Base-by-base conservation (phyloP, 306 rosid genomes). In the Medicago truncatula region DNA sequence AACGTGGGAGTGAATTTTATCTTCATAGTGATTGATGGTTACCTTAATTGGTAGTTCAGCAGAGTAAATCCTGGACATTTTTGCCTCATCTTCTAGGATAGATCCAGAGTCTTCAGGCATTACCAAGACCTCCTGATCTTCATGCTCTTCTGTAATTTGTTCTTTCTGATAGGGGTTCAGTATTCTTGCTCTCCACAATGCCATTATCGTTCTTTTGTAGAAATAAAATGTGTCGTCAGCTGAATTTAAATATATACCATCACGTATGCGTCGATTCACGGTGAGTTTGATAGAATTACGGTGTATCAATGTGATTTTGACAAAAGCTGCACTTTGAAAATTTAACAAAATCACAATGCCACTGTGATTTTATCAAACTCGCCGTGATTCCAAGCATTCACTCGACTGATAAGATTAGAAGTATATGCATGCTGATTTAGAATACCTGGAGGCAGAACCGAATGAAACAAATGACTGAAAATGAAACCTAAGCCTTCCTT, bases 391-490 rank as follows among this genome's bases (percentile, higher is more conserved):
- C 15, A n/a, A 56, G 2, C 3, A 18, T 56, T 14, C 31, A 44
- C 16, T 68, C 50, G 17, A 41, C 34, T 10, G 14, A 82, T 36
- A 41, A 23, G 21, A 60, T 25, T 25, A 61, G 54, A 57, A 68
- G 50, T 17, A 40, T 44, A 18, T 12, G 49, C 57, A 71, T 28
- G 49, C 16, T 4, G 46, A 70, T 16, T 77, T 70, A 66, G 80
- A 92, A 66, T 83, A 92, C 97, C 97, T 92, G 85, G 83, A 77
- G 67, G 96, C 97, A 66, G 73, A 82, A 83, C 79, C 71, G 78
- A 90, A 95, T 5, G 96, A 86, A 49, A 76, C 90, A 83, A 95
- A 95, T 53, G 97, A 95, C 15, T 94, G 98, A 75, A 95, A 87
- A 85, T 88, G 87, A 77, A 90, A 95, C 83, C 81, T 87, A 40